Evolutionary conservation across 345 rosid species (phyloP), one percentile per base, ranked within the genome.

Genomic region (Eucalyptus pauciflora): DNA sequence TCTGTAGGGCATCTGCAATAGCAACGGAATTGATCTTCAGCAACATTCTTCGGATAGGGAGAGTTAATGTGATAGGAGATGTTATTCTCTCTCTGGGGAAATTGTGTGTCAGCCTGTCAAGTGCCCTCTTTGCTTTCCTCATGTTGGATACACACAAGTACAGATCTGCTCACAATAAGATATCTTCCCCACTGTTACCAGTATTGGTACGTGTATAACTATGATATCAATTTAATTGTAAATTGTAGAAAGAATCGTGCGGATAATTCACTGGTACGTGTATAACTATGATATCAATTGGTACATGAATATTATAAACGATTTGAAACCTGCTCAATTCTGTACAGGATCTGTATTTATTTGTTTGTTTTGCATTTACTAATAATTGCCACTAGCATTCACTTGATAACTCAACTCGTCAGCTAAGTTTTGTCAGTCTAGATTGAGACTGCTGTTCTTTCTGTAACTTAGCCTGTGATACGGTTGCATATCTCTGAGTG

Each of bases 31-130:
- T 98, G 90, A 97, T 98, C 92, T 92, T 95, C 52, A 97, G 91
- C 94, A 98, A 98, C 93, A 95, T 98, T 64, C 94, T 96, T 50
- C 92, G 98, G 89, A 95, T 98, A 88, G 99, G 98, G 87, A 94
- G 92, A 92, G 97, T 98, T 91, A 98, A 98, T 91, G 99, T 98
- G 71, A 95, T 98, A 27, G 99, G 99, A 87, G 99, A 98, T 89
- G 94, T 97, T 41, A 95, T 98, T 91, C 95, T 98, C 88, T 95
- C 94, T 87, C 97, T 97, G 13, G 99, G 99, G 79, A 98, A 98
- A 90, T 91, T 98, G 83, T 98, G 99, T 60, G 98, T 98, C 91
- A 97, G 99, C 93, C 97, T 98, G 86, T 92, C 97, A 10, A 96
- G 98, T 88, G 97, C 97, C 33, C 93, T 97, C 88, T 96, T 96